Conservation (phyloP, 164 flowering plant genomes). For the Umbilicus rupestris region DNA sequence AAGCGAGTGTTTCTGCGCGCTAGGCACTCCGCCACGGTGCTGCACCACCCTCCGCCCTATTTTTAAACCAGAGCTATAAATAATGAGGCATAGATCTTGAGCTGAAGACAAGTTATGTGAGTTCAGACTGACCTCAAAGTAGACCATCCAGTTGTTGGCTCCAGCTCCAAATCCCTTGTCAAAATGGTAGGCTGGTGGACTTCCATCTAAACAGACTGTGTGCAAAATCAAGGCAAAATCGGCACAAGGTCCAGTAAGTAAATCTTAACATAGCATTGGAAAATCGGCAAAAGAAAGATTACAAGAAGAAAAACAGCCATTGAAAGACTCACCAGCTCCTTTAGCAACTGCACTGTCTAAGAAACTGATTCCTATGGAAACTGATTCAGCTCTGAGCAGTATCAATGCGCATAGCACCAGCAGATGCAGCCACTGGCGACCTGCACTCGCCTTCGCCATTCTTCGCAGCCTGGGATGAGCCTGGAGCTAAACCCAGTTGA, state of each 20-base stretch:
- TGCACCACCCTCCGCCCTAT: conserved; percentile 99
- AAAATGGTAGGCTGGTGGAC: conserved; percentile 51
- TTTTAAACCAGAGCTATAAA: no score
- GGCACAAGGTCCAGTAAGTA: no score
- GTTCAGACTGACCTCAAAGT: conserved; percentile 44
- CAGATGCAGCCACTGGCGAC: conserved; percentile 18
- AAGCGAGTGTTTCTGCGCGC: conserved; percentile 42
- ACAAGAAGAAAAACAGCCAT: not conserved
- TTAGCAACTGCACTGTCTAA: conserved; percentile 49
- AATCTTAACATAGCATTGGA: not conserved
- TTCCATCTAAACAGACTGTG: conserved; percentile 54
- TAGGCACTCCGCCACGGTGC: conserved; percentile 60
- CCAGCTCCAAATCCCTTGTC: conserved; percentile 52
- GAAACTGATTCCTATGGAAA: conserved; percentile 40
- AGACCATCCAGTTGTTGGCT: conserved; percentile 52
- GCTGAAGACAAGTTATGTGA: not conserved
- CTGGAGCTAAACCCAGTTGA: not conserved
- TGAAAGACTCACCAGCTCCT: conserved; percentile 55
- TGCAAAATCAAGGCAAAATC: not conserved
- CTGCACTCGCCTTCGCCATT: conserved; percentile 13
- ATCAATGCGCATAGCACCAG: conserved; percentile 20
- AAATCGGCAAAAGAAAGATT: not conserved
- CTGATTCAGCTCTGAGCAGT: conserved; percentile 29
- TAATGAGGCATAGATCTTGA: no score
- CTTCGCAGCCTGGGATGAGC: conserved; percentile 9